Evolutionary conservation across 176 grass and related monocot species (phyloP).

Genomic region (Poa annua): DNA sequence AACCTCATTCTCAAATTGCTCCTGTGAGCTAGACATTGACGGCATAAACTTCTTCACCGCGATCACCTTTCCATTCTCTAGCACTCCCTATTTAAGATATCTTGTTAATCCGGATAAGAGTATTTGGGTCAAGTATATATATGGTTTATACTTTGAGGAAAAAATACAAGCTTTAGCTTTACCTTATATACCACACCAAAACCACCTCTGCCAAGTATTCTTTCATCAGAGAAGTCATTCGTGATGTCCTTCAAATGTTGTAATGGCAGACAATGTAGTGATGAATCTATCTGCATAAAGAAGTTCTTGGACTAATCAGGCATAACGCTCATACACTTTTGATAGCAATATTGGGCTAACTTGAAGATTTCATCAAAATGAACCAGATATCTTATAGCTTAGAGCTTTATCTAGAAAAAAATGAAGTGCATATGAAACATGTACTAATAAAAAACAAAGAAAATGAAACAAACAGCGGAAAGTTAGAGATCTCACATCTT

Average conservation of each 20-base stretch:
- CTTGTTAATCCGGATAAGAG: neutral
- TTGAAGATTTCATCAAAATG: neutral
- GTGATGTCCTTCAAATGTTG: neutral
- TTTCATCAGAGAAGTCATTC: neutral
- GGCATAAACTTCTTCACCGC: neutral
- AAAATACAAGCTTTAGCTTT: neutral
- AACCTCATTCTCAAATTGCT: neutral
- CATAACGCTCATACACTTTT: neutral
- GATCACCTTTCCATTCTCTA: neutral
- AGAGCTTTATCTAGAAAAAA: neutral
- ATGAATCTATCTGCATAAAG: neutral
- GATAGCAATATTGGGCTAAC: neutral
- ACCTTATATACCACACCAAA: constrained; percentile 4
- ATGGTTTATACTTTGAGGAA: neutral
- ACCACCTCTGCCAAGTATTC: neutral
- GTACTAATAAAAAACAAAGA: neutral
- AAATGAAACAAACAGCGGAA: neutral
- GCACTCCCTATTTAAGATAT: neutral
- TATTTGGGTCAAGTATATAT: neutral
- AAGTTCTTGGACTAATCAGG: neutral
- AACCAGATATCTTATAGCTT: no score
- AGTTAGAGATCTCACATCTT: constrained; percentile 40
- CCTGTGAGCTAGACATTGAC: neutral
- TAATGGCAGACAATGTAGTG: neutral
- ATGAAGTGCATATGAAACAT: neutral